Evolutionary conservation across 2,329 filamentous ascomycete species (phyloP).

Genomic region (Cercospora sesami): DNA sequence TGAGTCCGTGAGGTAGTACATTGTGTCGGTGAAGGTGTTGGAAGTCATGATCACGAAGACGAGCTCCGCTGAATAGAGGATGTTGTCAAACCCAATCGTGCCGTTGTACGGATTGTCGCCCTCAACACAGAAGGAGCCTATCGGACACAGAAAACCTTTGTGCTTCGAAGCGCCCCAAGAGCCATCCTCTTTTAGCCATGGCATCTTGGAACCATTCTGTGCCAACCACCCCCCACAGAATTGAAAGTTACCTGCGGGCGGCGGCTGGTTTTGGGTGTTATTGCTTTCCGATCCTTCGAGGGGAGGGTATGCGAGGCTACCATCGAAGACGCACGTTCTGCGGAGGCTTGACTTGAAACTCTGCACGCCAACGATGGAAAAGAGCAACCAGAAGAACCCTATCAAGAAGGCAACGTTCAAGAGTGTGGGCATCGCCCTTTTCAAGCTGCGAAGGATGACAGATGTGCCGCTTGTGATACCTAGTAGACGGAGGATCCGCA

Average conservation of each 20-base stretch:
- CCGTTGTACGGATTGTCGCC: conserved; percentile 74
- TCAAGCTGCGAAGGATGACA: conserved; percentile 90
- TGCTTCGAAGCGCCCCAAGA: conserved; percentile 52
- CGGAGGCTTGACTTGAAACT: conserved; percentile 68
- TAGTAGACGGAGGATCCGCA: conserved; percentile 88
- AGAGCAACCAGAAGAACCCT: conserved; percentile 95
- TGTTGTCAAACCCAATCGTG: conserved; percentile 94
- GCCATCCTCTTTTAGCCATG: conserved; percentile 68
- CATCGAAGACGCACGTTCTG: conserved; percentile 52
- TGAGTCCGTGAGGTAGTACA: conserved; percentile 89
- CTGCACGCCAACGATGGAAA: conserved; percentile 94
- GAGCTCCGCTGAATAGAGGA: conserved; percentile 84
- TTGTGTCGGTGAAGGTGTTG: conserved; percentile 92
- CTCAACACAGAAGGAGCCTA: conserved; percentile 79
- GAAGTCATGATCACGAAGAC: conserved; percentile 99
- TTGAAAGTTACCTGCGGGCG: conserved; percentile 58
- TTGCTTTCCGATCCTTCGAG: conserved; percentile 35
- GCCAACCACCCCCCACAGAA: conserved; percentile 85
- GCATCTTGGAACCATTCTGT: conserved; percentile 54
- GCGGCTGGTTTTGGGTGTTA: conserved; percentile 28
- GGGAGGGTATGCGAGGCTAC: conserved; percentile 35
- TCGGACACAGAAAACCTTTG: conserved; percentile 88
- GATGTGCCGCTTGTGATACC: conserved; percentile 91
- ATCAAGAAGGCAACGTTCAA: conserved; percentile 93
- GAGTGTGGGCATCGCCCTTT: conserved; percentile 88